These are phyloP conservation scores for Lycium barbarum DNA, from an alignment of 257 asterid genomes.

Conservation along the genomic window DNA sequence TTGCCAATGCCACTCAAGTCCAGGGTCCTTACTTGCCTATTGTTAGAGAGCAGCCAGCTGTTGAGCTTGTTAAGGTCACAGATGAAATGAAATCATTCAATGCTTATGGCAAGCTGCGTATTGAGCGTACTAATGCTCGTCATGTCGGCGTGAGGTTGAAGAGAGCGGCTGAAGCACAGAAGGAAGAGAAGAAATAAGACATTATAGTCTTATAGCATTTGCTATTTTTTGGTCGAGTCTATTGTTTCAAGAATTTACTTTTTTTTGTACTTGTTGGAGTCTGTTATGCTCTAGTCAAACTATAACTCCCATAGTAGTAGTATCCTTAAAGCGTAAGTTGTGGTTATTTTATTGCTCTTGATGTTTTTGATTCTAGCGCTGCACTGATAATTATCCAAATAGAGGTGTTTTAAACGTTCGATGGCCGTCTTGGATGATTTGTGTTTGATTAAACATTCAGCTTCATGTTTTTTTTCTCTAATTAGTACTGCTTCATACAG, in stretches of 20 bases:
- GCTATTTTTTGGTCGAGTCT: constrained; percentile 23
- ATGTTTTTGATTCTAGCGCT: not conserved
- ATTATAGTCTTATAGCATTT: not conserved
- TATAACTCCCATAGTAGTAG: constrained; percentile 10
- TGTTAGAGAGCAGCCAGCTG: constrained; percentile 9
- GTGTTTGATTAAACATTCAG: not conserved
- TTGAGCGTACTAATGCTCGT: constrained; percentile 24
- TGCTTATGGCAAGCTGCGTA: constrained; percentile 11
- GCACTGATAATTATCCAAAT: not conserved
- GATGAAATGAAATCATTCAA: constrained; percentile 22
- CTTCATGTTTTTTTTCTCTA: not conserved
- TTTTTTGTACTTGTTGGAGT: not conserved
- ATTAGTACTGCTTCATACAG: not conserved
- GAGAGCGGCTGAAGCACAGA: constrained; percentile 24
- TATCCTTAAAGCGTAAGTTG: not conserved
- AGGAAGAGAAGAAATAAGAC: constrained; percentile 28
- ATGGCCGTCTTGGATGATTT: not conserved
- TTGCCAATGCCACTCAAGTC: constrained; percentile 21
- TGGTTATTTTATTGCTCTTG: not conserved
- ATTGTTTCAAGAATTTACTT: not conserved
- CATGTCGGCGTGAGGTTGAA: constrained; percentile 6
- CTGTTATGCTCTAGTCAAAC: not conserved
- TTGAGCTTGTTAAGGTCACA: constrained; percentile 2
- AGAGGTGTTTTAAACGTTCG: not conserved
- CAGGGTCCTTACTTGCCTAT: constrained; percentile 19